These are phyloP conservation scores for Gomphus bonarii DNA, from an alignment of 1,284 basidiomycete genomes.

Conservation along the genomic window DNA sequence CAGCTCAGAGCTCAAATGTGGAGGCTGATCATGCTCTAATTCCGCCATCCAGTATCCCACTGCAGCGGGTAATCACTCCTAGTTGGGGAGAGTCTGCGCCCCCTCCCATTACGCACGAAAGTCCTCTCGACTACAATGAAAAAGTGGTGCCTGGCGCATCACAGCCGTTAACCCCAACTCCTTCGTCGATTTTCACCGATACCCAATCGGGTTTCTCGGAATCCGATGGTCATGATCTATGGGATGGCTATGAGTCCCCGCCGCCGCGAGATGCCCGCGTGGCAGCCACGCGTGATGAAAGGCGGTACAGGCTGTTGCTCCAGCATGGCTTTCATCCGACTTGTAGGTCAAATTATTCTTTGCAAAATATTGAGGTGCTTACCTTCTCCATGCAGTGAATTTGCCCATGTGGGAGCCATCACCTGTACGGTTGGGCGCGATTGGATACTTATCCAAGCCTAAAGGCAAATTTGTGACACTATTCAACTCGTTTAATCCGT, in stretches of 20 bases:
- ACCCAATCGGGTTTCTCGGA: constrained; percentile 3
- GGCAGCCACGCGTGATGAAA: constrained; percentile 41
- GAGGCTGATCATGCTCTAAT: background rate
- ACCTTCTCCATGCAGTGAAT: constrained; percentile 34
- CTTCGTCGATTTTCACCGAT: background rate
- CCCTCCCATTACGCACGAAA: background rate
- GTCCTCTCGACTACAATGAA: background rate
- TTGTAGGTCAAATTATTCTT: constrained; percentile 31
- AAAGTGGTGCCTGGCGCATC: background rate
- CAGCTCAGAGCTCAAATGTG: background rate
- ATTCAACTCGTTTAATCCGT: constrained; percentile 52
- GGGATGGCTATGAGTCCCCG: constrained; percentile 22
- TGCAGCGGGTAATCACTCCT: constrained; percentile 15
- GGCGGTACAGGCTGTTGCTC: constrained; percentile 47
- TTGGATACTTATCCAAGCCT: constrained; percentile 60
- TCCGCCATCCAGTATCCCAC: constrained; percentile 9
- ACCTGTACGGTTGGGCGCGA: constrained; percentile 48
- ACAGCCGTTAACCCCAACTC: constrained; percentile 1
- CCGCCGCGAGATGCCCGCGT: constrained; percentile 34
- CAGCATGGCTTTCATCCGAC: constrained; percentile 61
- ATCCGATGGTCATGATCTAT: background rate
- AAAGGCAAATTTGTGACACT: constrained; percentile 56
- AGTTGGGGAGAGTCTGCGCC: constrained; percentile 8
- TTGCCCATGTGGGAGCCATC: constrained; percentile 63
- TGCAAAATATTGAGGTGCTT: background rate